Conservation (phyloP, 768 basidiomycete species). For the Boletus subparvulus region DNA sequence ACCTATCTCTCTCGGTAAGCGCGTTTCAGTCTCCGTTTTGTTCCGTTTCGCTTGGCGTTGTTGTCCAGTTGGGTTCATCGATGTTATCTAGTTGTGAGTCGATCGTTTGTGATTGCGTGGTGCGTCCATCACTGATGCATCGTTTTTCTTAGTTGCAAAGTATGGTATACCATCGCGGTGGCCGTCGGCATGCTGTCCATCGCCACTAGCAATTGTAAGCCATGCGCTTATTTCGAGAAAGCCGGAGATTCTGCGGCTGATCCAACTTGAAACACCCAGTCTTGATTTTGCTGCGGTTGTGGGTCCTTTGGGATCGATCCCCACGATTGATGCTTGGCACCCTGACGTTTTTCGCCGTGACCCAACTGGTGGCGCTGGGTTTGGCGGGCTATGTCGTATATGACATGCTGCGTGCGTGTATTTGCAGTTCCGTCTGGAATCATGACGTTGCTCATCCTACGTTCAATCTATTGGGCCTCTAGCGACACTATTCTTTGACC, state of each 20-base stretch:
- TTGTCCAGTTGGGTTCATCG: neutral
- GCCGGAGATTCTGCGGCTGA: conserved; percentile 2
- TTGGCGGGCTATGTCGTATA: conserved; percentile 27
- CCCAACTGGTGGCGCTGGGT: conserved; percentile 27
- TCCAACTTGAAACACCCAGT: conserved; percentile 23
- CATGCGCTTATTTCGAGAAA: neutral
- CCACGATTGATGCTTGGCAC: conserved; percentile 31
- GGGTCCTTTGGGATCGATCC: conserved; percentile 36
- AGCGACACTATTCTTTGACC: conserved; percentile 19
- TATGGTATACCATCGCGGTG: conserved; percentile 18
- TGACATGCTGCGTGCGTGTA: conserved; percentile 28
- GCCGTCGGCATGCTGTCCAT: conserved; percentile 38
- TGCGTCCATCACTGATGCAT: neutral
- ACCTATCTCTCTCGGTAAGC: conserved; percentile 19
- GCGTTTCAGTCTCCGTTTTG: neutral
- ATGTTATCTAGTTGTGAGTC: conserved; percentile 19
- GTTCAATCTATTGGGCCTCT: neutral
- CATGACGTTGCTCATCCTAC: neutral
- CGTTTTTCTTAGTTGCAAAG: conserved; percentile 23
- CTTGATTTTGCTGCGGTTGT: conserved; percentile 40
- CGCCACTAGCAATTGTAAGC: conserved; percentile 37
- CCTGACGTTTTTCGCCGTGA: conserved; percentile 29
- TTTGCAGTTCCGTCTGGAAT: neutral
- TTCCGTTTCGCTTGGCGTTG: neutral
- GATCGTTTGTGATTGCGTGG: neutral